phyloP scores from a whole-genome alignment of 2,329 filamentous ascomycete species.

The Ramichloridium luteum region DNA sequence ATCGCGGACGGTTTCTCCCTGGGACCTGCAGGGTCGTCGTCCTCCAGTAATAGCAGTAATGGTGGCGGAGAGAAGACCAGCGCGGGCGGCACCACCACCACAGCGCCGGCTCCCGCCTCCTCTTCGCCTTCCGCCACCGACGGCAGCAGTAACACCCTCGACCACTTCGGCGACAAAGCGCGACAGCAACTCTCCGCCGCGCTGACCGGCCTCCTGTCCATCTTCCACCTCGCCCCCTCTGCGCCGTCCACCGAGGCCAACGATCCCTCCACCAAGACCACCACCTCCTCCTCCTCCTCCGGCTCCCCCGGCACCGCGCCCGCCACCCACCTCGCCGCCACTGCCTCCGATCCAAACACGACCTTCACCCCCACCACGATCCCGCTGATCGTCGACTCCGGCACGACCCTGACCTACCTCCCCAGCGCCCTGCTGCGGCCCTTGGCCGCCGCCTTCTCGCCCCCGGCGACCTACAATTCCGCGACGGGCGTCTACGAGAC shows the following conservation, averaged over 20 bases:
- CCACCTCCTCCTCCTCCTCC: no score
- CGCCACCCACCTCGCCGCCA: constrained; percentile 4
- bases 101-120: background rate
- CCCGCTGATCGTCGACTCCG: constrained; percentile 32
- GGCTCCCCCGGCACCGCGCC: no score
- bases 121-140: background rate
- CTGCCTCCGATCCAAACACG: constrained; percentile 2
- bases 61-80: no score
- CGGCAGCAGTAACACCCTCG: no score
- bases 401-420: constrained; percentile 31
- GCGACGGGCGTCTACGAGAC: constrained; percentile 27
- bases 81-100: background rate
- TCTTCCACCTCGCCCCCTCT: no score
- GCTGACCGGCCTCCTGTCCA: no score
- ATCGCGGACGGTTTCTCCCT: constrained; percentile 23
- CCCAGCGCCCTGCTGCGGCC: constrained; percentile 26
- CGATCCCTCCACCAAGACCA: no score
- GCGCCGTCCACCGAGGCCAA: no score
- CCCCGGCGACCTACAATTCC: constrained; percentile 27
- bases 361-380: constrained; percentile 12
- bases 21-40: no score
- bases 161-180: no score
- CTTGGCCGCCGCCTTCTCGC: constrained; percentile 32
- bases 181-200: no score
- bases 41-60: no score